Evolutionary conservation across 192 early-diverging fungal genomes (phyloP).

Genomic region (Pilaira anomala): DNA sequence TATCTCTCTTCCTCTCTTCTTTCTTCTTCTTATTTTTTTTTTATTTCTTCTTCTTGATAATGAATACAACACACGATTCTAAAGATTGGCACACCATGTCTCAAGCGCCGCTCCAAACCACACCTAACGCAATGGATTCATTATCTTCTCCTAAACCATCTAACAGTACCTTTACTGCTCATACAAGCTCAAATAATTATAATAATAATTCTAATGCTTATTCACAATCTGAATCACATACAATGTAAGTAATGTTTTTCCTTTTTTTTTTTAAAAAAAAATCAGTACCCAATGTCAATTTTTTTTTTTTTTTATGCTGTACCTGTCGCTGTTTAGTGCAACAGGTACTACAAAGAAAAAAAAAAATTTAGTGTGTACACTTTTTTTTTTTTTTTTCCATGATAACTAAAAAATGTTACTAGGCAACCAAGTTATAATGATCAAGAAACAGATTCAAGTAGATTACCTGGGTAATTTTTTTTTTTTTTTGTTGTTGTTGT

Average conservation of each 20-base stretch:
- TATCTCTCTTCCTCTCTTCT: too few relatives aligned
- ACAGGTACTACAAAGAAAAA: conserved; percentile 9
- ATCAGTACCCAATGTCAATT: conserved; percentile 1
- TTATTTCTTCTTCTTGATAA: background rate
- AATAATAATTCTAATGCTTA: background rate
- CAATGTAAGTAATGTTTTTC: conserved; percentile 3
- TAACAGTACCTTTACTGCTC: background rate
- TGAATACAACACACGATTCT: conserved; percentile 9
- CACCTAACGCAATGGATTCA: background rate
- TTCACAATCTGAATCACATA: background rate
- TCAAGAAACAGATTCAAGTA: conserved; percentile 11
- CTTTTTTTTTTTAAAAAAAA: background rate
- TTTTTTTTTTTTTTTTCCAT: too few relatives aligned
- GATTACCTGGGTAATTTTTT: conserved; percentile 16
- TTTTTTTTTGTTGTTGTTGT: too few relatives aligned
- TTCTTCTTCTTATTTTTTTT: too few relatives aligned
- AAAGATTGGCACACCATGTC: conserved; percentile 1
- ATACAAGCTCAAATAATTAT: background rate
- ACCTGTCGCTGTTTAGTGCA: conserved; percentile 23
- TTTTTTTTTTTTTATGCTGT: conserved; percentile 11
- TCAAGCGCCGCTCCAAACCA: conserved; percentile 7
- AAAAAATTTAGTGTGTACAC: too few relatives aligned
- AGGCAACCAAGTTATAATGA: background rate
- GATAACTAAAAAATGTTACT: too few relatives aligned
- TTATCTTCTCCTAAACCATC: conserved; percentile 4